phyloP scores from a whole-genome alignment of 148 eudicot species.

The Rheum nobile region DNA sequence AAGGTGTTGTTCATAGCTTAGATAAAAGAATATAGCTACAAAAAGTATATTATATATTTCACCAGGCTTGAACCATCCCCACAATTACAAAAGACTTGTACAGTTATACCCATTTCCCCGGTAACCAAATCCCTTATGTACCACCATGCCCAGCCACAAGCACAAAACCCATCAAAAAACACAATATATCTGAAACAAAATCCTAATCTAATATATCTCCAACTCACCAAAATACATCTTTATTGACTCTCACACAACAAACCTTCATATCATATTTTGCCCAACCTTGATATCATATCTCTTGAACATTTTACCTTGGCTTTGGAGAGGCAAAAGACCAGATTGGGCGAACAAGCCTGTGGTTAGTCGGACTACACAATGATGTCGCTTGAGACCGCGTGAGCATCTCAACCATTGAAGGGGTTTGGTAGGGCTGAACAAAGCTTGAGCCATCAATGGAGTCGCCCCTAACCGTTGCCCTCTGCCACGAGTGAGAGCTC shows the following conservation, averaged over 20 bases:
- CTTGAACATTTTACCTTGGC: constrained; percentile 12
- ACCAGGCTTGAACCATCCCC: constrained; percentile 3
- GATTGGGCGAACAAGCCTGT: constrained; percentile 9
- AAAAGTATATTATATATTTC: constrained; percentile 7
- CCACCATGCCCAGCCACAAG: constrained; percentile 5
- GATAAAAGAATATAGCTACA: background rate
- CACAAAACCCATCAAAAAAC: background rate
- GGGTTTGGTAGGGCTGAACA: constrained; percentile 25
- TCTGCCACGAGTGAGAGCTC: constrained; percentile 91
- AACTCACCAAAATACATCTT: constrained; percentile 6
- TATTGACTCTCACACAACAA: constrained; percentile 13
- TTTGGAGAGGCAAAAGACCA: constrained; percentile 14
- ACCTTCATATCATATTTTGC: background rate
- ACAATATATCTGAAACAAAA: constrained; percentile 1
- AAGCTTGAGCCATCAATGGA: constrained; percentile 19
- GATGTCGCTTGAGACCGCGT: constrained; percentile 17
- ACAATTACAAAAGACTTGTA: constrained; percentile 6
- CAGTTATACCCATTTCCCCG: constrained; percentile 5
- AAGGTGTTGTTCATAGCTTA: background rate
- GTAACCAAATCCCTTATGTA: constrained; percentile 4
- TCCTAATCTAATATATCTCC: constrained; percentile 4
- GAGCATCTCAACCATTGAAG: constrained; percentile 27
- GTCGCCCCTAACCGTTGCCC: constrained; percentile 64
- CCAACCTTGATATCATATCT: background rate
- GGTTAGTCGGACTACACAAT: constrained; percentile 13